These are phyloP conservation scores for Botryosphaeria agaves DNA, from an alignment of 2,329 filamentous ascomycete genomes.

Conservation along the genomic window DNA sequence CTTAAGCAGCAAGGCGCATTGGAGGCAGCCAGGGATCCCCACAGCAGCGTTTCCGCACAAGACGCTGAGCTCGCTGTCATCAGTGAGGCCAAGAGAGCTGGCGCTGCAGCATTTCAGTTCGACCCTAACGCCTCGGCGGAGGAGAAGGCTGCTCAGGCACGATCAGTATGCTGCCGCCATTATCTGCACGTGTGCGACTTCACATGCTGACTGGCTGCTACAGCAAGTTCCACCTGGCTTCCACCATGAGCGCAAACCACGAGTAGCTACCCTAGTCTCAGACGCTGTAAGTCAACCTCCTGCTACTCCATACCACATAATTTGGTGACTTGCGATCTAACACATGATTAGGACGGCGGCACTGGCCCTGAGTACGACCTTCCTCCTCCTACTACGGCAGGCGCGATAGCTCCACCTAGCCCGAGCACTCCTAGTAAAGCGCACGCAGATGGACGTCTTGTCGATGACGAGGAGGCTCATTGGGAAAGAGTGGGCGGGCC, in stretches of 20 bases:
- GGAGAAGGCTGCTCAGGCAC: conserved; percentile 66
- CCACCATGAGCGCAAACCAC: conserved; percentile 41
- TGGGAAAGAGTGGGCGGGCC: conserved; percentile 62
- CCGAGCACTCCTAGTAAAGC: conserved; percentile 30
- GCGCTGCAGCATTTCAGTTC: conserved; percentile 68
- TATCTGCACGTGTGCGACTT: conserved; percentile 1
- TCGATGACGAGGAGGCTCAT: conserved; percentile 35
- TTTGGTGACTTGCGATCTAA: too few species aligned
- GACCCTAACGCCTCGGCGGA: conserved; percentile 69
- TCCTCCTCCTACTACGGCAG: conserved; percentile 54
- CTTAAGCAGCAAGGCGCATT: conserved; percentile 67
- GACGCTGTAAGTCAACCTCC: conserved; percentile 50
- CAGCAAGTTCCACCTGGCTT: conserved; percentile 49
- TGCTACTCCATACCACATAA: too few species aligned
- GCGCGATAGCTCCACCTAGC: conserved; percentile 38
- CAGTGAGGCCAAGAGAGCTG: conserved; percentile 60
- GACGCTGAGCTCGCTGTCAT: conserved; percentile 59
- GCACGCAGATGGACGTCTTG: conserved; percentile 29
- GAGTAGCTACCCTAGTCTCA: conserved; percentile 55
- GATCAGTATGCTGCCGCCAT: conserved; percentile 41
- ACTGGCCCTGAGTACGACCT: conserved; percentile 55
- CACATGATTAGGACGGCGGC: conserved; percentile 41
- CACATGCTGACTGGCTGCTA: conserved; percentile 2
- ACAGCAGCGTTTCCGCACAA: conserved; percentile 48
- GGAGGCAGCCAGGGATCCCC: conserved; percentile 57